Evolutionary conservation across 208 protist genomes (phyloP).

Genomic region (Leptomonas pyrrhocoris): DNA sequence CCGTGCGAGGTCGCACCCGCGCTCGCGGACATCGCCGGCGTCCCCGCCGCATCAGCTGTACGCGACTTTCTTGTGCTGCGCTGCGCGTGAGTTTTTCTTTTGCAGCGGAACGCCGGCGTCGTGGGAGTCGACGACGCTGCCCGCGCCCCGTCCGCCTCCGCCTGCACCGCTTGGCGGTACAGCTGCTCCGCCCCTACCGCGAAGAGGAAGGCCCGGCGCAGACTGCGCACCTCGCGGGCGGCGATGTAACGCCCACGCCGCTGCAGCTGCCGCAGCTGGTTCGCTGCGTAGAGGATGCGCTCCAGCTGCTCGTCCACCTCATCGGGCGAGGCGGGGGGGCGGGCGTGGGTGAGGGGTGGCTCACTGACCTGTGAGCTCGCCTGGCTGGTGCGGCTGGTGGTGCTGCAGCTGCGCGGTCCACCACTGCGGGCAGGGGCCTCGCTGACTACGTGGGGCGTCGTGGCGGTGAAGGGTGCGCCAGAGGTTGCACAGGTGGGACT

Average conservation of each 20-base stretch:
- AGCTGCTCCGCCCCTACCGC: conserved; percentile 43
- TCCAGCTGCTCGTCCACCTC: conserved; percentile 67
- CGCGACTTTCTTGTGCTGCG: too few species aligned
- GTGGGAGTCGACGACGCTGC: not conserved
- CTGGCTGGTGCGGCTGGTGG: conserved; percentile 14
- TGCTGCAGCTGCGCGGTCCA: conserved; percentile 3
- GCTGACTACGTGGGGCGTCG: conserved; percentile 24
- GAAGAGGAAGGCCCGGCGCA: conserved; percentile 64
- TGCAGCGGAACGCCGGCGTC: not conserved
- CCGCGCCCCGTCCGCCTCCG: conserved; percentile 2
- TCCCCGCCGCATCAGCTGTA: too few species aligned
- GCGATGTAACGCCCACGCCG: conserved; percentile 43
- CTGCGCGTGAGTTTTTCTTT: too few species aligned
- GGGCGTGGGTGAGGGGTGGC: conserved; percentile 20
- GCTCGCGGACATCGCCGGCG: too few species aligned
- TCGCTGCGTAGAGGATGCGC: conserved; percentile 49
- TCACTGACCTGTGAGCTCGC: conserved; percentile 6
- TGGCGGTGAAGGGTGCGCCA: conserved; percentile 23
- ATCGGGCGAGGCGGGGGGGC: conserved; percentile 30
- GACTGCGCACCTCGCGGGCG: conserved; percentile 47
- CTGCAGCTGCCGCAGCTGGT: conserved; percentile 52
- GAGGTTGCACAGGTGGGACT: conserved; percentile 7
- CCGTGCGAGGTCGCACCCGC: too few species aligned
- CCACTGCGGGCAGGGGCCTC: conserved; percentile 15
- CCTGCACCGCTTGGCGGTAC: conserved; percentile 13